Conservation (phyloP, 176 grass and related monocot genomes). For the Alloteropsis semialata region DNA sequence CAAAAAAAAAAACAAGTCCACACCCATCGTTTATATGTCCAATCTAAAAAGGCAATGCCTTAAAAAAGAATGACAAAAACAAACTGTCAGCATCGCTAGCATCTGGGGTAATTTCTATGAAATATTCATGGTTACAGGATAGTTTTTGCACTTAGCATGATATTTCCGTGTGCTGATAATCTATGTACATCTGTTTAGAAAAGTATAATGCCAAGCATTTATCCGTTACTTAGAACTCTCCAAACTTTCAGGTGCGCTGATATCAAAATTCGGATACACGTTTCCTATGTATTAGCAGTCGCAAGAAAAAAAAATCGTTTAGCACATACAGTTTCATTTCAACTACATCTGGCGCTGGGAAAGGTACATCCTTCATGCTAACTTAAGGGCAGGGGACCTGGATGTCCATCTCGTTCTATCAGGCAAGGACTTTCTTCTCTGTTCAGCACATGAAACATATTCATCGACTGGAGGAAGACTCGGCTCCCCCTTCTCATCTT, state of each 20-base stretch:
- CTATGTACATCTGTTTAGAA: neutral
- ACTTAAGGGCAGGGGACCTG: conserved; percentile 44
- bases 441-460: conserved; percentile 60
- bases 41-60: neutral
- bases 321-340: neutral
- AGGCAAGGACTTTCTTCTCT: conserved; percentile 54
- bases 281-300: neutral
- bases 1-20: neutral
- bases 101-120: neutral
- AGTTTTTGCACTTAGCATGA: too few species aligned
- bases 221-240: neutral
- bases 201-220: neutral
- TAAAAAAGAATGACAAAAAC: neutral
- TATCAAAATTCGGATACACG: neutral
- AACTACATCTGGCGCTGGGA: neutral
- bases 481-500: conserved; percentile 40
- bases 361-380: conserved; percentile 51
- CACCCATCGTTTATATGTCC: neutral
- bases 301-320: neutral
- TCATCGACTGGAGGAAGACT: conserved; percentile 75
- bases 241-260: neutral
- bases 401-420: conserved; percentile 1
- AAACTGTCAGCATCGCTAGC: neutral
- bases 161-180: neutral
- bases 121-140: neutral